phyloP scores from a whole-genome alignment of 2,329 filamentous ascomycete species.

The Cladobotryum mycophilum region DNA sequence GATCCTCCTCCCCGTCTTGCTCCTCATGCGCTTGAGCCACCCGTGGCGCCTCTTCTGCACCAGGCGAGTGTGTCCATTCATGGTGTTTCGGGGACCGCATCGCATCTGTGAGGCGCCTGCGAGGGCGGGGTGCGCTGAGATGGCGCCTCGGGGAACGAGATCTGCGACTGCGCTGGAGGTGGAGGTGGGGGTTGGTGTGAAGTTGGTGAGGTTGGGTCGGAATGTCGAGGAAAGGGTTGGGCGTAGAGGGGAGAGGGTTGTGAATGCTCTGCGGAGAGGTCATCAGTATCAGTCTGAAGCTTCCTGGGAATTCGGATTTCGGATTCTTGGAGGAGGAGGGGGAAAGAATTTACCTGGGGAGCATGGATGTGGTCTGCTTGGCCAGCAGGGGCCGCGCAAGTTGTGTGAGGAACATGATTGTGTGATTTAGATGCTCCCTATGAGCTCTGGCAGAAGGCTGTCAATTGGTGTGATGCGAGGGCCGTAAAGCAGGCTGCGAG shows the following conservation, averaged over 20 bases:
- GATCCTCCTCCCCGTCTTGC: slow-evolving; percentile 47
- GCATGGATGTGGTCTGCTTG: slow-evolving; percentile 17
- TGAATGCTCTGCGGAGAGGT: slow-evolving; percentile 34
- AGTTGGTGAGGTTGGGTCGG: slow-evolving; percentile 25
- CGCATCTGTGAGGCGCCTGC: slow-evolving; percentile 45
- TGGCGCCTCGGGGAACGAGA: slow-evolving; percentile 38
- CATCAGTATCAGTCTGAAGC: not conserved
- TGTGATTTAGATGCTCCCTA: not conserved
- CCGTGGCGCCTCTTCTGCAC: slow-evolving; percentile 55
- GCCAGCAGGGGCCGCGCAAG: slow-evolving; percentile 23
- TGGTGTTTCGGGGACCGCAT: slow-evolving; percentile 53
- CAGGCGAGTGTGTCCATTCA: slow-evolving; percentile 48
- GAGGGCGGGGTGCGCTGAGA: slow-evolving; percentile 50
- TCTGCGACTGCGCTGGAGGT: slow-evolving; percentile 29
- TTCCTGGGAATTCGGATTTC: not conserved
- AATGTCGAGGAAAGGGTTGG: slow-evolving; percentile 36
- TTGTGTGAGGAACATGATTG: slow-evolving; percentile 25
- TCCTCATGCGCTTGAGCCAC: slow-evolving; percentile 46
- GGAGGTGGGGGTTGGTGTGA: slow-evolving; percentile 23
- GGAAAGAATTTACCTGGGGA: slow-evolving; percentile 19
- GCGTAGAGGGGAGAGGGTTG: slow-evolving; percentile 45
- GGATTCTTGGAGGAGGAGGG: not conserved
- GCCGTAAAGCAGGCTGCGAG: not conserved
- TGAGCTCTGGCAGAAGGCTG: not conserved
- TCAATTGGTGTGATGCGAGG: not conserved